Conservation (phyloP, 2,329 filamentous ascomycete genomes). For the Chrysoporthe deuterocubensis region DNA sequence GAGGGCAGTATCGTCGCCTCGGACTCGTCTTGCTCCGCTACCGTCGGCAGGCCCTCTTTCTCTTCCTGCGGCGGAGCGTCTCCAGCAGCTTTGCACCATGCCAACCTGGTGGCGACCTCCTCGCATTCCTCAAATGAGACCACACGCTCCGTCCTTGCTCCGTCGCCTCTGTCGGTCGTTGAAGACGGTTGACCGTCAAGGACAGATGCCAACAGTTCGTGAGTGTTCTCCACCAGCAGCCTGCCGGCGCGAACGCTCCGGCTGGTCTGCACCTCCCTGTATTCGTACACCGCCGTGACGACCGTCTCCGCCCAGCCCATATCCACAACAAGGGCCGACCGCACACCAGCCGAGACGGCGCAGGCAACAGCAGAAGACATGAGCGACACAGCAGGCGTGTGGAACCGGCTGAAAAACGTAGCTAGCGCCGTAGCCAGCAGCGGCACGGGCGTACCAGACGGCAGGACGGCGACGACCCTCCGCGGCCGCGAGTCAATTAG, state of each 20-base stretch:
- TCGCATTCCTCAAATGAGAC: constrained; percentile 80
- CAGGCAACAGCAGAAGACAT: constrained; percentile 77
- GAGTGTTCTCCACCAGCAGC: constrained; percentile 70
- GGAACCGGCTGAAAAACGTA: constrained; percentile 79
- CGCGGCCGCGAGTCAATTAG: constrained; percentile 77
- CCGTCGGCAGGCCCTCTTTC: constrained; percentile 50
- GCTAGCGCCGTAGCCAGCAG: constrained; percentile 76
- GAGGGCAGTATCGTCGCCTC: constrained; percentile 35
- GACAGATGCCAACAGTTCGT: constrained; percentile 60
- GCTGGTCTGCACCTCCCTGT: constrained; percentile 74
- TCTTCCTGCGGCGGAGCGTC: constrained; percentile 6
- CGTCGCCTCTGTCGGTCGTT: constrained; percentile 32
- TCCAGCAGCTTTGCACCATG: constrained; percentile 69
- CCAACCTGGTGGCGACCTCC: constrained; percentile 73
- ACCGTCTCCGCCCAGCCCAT: constrained; percentile 91
- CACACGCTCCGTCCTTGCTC: constrained; percentile 40
- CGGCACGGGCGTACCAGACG: constrained; percentile 76
- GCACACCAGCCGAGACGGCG: constrained; percentile 77
- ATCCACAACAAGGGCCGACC: constrained; percentile 86
- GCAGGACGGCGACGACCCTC: constrained; percentile 74
- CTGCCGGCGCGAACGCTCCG: constrained; percentile 78
- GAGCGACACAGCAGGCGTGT: constrained; percentile 79
- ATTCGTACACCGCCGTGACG: constrained; percentile 87
- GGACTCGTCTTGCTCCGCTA: constrained; percentile 62
- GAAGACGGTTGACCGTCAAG: constrained; percentile 33